Base-by-base conservation (phyloP, 2,329 filamentous ascomycete species). In the Furcasterigmium sp. region DNA sequence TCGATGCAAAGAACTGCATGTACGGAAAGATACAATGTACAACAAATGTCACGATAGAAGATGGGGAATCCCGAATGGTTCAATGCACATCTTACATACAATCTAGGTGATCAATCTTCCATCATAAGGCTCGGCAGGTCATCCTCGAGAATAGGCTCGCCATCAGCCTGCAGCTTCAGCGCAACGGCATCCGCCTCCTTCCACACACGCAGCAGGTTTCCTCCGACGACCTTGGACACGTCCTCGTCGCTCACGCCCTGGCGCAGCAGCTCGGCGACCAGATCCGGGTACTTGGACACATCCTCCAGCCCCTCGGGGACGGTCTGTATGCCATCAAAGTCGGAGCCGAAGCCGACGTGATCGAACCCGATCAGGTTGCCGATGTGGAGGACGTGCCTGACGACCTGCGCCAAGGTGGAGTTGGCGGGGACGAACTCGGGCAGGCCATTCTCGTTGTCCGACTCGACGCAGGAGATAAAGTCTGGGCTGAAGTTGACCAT, bases 401-500 rank as follows among this genome's bases (percentile, higher is more conserved):
- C 88, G 2, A 95, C 87, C 47, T 91, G 87, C 18, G 73, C 72
- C 28, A 97, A 62, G 1, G 87, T 95, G 8, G 81, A 79, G 50
- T 91, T 84, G 40, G 71, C 68, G 1, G 82, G 77, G 41, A 84
- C 80, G 45, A 76, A 76, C 13, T 83, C 75, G 0, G 89, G 87
- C 5, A 94, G 58, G 0, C 84, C 85, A 34, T 78, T 76, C 14
- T 73, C 67, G 4, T 75, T 70, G 25, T 76, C 72, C 1, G 74
- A 68, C 9, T 78, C 73, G 2, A 75, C 70, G 60, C 91, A 95
- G 21, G 84, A 87, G 48, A 95, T 80, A 60, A 95, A 96, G 15
- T 82, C 82, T 0, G 89, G 87, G 14, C 78, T 71, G 57, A 95
- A 94, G 61, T 95, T 96, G 49, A 96, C 80, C 89, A 96, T 95